Base-by-base conservation (phyloP, 192 early-diverging fungal genomes). In the Rhizophagus prolifer region DNA sequence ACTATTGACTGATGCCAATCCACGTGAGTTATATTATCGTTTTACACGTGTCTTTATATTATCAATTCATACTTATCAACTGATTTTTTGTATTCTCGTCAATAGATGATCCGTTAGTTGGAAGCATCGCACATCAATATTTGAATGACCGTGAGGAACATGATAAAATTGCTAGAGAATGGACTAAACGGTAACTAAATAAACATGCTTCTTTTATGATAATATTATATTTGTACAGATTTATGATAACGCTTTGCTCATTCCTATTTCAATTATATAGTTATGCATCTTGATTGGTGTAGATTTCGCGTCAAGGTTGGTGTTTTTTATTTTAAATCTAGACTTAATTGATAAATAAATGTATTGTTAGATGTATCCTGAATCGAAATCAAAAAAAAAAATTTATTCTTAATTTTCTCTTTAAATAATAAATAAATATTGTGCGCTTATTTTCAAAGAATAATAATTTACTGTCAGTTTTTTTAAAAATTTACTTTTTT, bases 1-100 rank as follows among this genome's bases (percentile, higher is more conserved):
- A 13, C 85, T 98, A 50, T 86, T 98, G n/a, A 95, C 94, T 1
- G 96, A 98, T 80, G 90, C 95, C 14, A 97, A 97, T 85, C 97
- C 96, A 71, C 90, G 92, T 93, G 89, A 88, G 86, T 83, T 13
- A 4, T 13, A 38, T 38, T 38, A 28, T 38, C 36, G 9, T 67
- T 9, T 36, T 41, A 36, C 12, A 31, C 25, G 38, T 54, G 13
- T 14, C 12, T 9, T 70, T 41, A 70, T 50, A 5, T 70, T 31
- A 70, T 46, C 23, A 1, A 31, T 58, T 19, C 0, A 59, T 38
- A 58, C 25, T 72, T 58, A 59, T 31, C n/a, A 31, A 41, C 36
- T 14, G n/a, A n/a, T n/a, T n/a, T n/a, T n/a, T n/a, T n/a, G n/a
- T 3, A 36, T n/a, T 67, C 36, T 23, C 21, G 16, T 65, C 16